A percentile compares a stretch with the other conserved stretches of the same genome.
phyloP scores from a whole-genome alignment of 768 basidiomycete genomes.

The Leccinellum albellum region DNA sequence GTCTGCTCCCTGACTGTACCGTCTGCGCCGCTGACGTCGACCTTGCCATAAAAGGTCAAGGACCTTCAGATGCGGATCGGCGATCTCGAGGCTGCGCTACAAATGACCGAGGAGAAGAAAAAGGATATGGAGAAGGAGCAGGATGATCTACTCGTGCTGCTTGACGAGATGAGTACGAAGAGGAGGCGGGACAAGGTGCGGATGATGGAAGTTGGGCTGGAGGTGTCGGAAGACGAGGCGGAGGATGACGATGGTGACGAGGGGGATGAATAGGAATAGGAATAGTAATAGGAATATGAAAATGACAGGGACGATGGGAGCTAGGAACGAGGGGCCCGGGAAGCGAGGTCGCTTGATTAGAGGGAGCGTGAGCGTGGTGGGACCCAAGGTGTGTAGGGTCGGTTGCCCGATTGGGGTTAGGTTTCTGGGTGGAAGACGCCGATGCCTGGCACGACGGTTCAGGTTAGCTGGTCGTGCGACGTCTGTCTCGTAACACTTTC shows the following conservation, averaged over 20 bases:
- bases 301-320: not conserved
- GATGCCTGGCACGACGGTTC: not conserved
- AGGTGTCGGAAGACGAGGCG: conserved; percentile 90
- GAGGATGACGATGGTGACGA: conserved; percentile 62
- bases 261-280: conserved; percentile 27
- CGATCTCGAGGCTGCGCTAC: conserved; percentile 45
- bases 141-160: conserved; percentile 87
- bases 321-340: not conserved
- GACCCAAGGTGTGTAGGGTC: not conserved
- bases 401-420: not conserved
- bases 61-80: conserved; percentile 46
- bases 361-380: not conserved
- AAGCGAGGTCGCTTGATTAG: not conserved
- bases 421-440: not conserved
- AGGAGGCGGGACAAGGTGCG: conserved; percentile 77
- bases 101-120: conserved; percentile 56
- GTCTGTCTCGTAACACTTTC: not conserved
- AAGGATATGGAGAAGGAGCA: conserved; percentile 93
- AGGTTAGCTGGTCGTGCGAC: not conserved
- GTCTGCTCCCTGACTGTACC: too few relatives aligned
- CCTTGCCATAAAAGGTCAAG: conserved; percentile 34
- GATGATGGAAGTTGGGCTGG: conserved; percentile 70
- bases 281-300: conserved; percentile 11
- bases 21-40: not conserved
- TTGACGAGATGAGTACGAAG: conserved; percentile 90